These are phyloP conservation scores for Hawksworthiomyces lignivorus DNA, from an alignment of 2,329 filamentous ascomycete species.

Conservation along the genomic window DNA sequence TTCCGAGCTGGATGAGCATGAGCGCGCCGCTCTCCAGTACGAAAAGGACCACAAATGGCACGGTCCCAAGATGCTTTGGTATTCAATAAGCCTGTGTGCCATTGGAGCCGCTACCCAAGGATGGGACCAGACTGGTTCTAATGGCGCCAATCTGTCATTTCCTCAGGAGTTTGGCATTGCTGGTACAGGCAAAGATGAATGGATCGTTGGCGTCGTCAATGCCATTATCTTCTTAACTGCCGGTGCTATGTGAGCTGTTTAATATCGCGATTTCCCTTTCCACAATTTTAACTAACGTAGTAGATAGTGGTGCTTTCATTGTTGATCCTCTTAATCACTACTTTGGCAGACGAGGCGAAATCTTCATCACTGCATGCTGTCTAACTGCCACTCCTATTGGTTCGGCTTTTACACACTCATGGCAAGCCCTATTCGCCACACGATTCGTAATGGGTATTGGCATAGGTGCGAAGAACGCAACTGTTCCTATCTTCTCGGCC, in stretches of 20 bases:
- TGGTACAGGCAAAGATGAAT: constrained; percentile 23
- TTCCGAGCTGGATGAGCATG: no score
- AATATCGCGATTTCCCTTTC: no score
- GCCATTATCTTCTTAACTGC: no score
- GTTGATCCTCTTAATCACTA: no score
- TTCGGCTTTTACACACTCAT: constrained; percentile 61
- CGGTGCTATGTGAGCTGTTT: no score
- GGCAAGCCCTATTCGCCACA: constrained; percentile 62
- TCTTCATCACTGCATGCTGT: no score
- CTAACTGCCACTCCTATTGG: no score
- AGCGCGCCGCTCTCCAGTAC: constrained; percentile 54
- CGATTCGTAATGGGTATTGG: constrained; percentile 69
- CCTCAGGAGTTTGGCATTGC: constrained; percentile 44
- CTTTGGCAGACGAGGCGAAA: no score
- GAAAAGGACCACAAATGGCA: constrained; percentile 63
- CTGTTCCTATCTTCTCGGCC: constrained; percentile 67
- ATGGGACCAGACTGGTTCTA: constrained; percentile 59
- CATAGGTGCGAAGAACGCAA: constrained; percentile 60
- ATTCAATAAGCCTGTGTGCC: constrained; percentile 60
- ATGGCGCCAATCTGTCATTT: constrained; percentile 56
- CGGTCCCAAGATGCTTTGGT: constrained; percentile 52
- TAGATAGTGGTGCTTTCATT: no score
- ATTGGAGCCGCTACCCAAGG: constrained; percentile 63
- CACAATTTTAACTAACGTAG: no score
- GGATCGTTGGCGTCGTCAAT: constrained; percentile 61